These are phyloP conservation scores for Erodium trifolium DNA, from an alignment of 441 rosid genomes.

Conservation along the genomic window DNA sequence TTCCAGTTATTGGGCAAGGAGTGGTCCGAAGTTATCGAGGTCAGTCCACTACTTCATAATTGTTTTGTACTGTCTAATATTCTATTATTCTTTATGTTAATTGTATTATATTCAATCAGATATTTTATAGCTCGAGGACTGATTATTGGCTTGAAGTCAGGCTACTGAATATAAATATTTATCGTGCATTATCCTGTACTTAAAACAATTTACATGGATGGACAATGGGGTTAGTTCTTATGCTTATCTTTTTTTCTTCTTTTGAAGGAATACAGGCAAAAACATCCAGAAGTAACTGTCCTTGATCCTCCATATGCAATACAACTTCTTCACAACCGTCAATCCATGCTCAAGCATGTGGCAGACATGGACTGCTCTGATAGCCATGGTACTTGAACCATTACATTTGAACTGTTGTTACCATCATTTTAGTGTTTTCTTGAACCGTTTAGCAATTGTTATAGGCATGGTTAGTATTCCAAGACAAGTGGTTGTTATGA, in stretches of 20 bases:
- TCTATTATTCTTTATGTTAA: background rate
- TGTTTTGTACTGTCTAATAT: slow-evolving; percentile 8
- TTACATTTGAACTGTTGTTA: background rate
- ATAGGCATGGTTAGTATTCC: slow-evolving; percentile 78
- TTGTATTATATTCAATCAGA: background rate
- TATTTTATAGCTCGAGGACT: slow-evolving; percentile 1
- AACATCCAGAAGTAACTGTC: slow-evolving; percentile 73
- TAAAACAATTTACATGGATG: background rate
- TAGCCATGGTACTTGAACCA: slow-evolving; percentile 37
- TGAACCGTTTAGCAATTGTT: slow-evolving; percentile 46
- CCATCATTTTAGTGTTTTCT: background rate
- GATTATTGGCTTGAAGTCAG: background rate
- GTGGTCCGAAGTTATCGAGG: slow-evolving; percentile 76
- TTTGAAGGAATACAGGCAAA: slow-evolving; percentile 45
- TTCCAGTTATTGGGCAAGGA: slow-evolving; percentile 71
- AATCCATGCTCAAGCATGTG: slow-evolving; percentile 85
- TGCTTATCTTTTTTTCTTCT: slow-evolving; percentile 3
- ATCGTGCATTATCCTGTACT: background rate
- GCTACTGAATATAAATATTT: background rate
- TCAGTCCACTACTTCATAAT: slow-evolving; percentile 30
- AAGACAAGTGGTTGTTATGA: slow-evolving; percentile 56
- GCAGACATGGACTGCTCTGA: slow-evolving; percentile 65
- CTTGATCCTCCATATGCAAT: slow-evolving; percentile 95
- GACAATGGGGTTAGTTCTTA: background rate
- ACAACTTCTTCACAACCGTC: slow-evolving; percentile 70